Conservation (phyloP, 1,139 yeast species). For the Blastobotrys illinoisensis region DNA sequence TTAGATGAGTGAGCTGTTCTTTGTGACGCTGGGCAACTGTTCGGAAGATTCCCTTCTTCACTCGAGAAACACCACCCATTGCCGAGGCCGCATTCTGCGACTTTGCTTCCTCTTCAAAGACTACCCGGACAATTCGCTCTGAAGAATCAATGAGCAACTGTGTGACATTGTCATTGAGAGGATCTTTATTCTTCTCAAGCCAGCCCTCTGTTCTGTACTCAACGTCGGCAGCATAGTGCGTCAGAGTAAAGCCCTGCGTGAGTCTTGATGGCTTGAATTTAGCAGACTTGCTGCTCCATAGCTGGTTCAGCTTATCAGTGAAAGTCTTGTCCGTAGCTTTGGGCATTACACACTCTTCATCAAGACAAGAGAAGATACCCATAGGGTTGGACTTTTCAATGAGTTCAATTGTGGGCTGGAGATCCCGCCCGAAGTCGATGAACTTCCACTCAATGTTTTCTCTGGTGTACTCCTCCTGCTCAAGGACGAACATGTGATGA, state of each 20-base stretch:
- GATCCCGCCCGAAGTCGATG: conserved; percentile 93
- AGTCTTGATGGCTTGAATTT: conserved; percentile 68
- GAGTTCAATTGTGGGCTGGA: conserved; percentile 89
- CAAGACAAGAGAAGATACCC: conserved; percentile 83
- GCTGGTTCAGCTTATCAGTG: conserved; percentile 66
- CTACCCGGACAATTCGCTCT: conserved; percentile 45
- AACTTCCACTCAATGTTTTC: conserved; percentile 97
- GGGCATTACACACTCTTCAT: conserved; percentile 95
- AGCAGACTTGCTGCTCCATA: conserved; percentile 52
- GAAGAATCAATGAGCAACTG: conserved; percentile 52
- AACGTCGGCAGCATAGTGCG: conserved; percentile 94
- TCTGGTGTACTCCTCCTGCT: conserved; percentile 89
- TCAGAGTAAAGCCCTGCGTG: conserved; percentile 56
- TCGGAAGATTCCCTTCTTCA: conserved; percentile 48
- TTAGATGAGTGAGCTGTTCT: conserved; percentile 68
- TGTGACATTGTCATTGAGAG: conserved; percentile 72
- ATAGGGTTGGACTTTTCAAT: conserved; percentile 72
- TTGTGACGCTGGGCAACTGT: conserved; percentile 76
- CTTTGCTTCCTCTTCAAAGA: conserved; percentile 39
- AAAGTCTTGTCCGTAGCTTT: conserved; percentile 80
- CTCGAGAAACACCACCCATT: conserved; percentile 17
- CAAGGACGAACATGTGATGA: conserved; percentile 94
- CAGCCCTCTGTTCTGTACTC: conserved; percentile 89
- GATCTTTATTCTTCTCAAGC: conserved; percentile 94
- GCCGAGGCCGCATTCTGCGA: conserved; percentile 15